Evolutionary conservation across 2,329 filamentous ascomycete genomes (phyloP).

Genomic region (Tympanopsis confertula): DNA sequence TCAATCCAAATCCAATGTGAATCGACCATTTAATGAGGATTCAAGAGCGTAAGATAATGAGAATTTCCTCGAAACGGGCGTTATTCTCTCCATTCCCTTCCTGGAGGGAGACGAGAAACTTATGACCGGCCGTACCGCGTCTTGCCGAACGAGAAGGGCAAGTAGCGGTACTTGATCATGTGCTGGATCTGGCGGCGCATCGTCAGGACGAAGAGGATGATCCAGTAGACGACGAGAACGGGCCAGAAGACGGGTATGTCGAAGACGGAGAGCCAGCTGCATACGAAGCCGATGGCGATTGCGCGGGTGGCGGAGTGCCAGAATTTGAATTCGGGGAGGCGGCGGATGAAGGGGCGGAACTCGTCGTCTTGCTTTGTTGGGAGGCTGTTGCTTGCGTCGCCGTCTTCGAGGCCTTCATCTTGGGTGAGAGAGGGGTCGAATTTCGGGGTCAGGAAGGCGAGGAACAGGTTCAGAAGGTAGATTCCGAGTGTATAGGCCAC

Average conservation of each 20-base stretch:
- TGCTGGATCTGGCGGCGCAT: slow-evolving; percentile 99
- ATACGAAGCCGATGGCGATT: slow-evolving; percentile 69
- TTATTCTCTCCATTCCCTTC: no score
- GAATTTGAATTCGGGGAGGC: slow-evolving; percentile 98
- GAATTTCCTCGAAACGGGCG: no score
- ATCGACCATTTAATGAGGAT: not conserved
- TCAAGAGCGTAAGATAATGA: not conserved
- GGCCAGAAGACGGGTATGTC: slow-evolving; percentile 99
- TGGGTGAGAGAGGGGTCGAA: slow-evolving; percentile 92
- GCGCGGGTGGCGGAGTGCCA: slow-evolving; percentile 93
- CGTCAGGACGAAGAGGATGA: slow-evolving; percentile 89
- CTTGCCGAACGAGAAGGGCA: slow-evolving; percentile 88
- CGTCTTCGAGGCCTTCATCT: slow-evolving; percentile 90
- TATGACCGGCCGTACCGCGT: slow-evolving; percentile 46
- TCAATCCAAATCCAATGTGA: no score
- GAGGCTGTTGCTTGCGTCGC: slow-evolving; percentile 52
- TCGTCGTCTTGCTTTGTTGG: slow-evolving; percentile 95
- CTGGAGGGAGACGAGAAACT: not conserved
- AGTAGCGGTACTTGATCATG: slow-evolving; percentile 99
- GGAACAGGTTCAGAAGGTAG: slow-evolving; percentile 97
- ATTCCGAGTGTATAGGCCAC: slow-evolving; percentile 97
- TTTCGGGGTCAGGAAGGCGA: slow-evolving; percentile 95
- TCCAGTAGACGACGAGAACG: slow-evolving; percentile 94
- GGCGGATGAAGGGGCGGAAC: slow-evolving; percentile 91
- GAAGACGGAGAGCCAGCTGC: slow-evolving; percentile 88